Conservation (phyloP, 116 monocot genomes). For the Trichopus zeylanicus region DNA sequence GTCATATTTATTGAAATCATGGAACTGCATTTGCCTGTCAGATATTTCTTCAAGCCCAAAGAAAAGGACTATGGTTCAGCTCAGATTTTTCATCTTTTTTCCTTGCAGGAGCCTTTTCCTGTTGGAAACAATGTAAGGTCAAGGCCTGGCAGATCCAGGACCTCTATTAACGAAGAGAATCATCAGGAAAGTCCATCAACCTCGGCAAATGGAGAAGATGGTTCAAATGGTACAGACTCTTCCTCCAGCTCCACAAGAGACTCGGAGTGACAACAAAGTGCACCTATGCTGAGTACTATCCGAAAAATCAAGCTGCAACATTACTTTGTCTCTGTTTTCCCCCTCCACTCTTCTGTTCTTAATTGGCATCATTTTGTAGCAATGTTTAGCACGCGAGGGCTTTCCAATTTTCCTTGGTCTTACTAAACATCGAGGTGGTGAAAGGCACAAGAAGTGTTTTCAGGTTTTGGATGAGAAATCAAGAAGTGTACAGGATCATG, state of each 20-base stretch:
- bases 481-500: constrained; percentile 12
- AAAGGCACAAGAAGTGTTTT: constrained; percentile 11
- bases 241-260: not conserved
- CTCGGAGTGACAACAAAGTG: not conserved
- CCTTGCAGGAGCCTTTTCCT: constrained; percentile 5
- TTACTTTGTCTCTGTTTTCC: not conserved
- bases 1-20: not conserved
- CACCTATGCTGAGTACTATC: not conserved
- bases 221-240: not conserved
- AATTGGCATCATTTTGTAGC: not conserved
- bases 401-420: not conserved
- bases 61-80: no score
- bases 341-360: not conserved
- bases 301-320: not conserved
- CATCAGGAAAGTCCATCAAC: constrained; percentile 1
- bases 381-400: not conserved
- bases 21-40: no score
- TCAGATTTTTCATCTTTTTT: not conserved
- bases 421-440: not conserved
- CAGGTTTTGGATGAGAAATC: constrained; percentile 28
- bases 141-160: constrained; percentile 2
- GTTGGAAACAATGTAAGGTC: not conserved
- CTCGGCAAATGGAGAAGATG: not conserved
- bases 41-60: no score
- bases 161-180: not conserved